Evolutionary conservation across 2,329 filamentous ascomycete species (phyloP), one percentile per base, ranked within the genome.

Genomic region (Fusarium sp.): DNA sequence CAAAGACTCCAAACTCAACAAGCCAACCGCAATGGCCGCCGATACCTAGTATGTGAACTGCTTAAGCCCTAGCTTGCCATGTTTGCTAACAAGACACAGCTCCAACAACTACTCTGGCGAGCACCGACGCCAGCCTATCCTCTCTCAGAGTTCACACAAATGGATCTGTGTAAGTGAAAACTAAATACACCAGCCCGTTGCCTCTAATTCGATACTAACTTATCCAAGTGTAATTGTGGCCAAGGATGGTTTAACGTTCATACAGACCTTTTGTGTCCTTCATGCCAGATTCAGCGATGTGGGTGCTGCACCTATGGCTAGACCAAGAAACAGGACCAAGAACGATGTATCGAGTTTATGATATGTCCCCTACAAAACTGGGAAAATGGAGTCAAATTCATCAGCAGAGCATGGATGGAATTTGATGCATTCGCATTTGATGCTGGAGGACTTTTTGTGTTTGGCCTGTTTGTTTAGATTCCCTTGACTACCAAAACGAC

Each of bases 231-330:
- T 14, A 17, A 56, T 0, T 69, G 67, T 20, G 3, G 1, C 2
- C 2, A 7, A 4, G 67, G 67, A 3, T 60, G 52, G 54, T 53
- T 58, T 4, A 32, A 4, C 35, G 1, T 45, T 0, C 6, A 9
- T 1, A 8, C 15, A 25, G 23, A 66, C 14, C 0, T 14, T 9
- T 5, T n/a, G 33, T 68, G 66, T 4, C 41, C 56, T 4, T 6
- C 4, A 1, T 69, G 66, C 13, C 3, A 19, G 0, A 14, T 23
- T 9, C 20, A 10, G 19, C 75, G 74, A 3, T 76, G 75, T 44
- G 0, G 1, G 1, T 3, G 49, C 30, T 76, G 75, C 50, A n/a
- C 5, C 30, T 76, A 73, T 54, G 54, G 15, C 37, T 48, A 56
- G 35, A 30, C 5, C 4, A 4, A 7, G 3, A 13, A 3, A 15